Evolutionary conservation across 352 stramenopile species (phyloP), one percentile per base, ranked within the genome.

Genomic region (Phytopythium montanum): DNA sequence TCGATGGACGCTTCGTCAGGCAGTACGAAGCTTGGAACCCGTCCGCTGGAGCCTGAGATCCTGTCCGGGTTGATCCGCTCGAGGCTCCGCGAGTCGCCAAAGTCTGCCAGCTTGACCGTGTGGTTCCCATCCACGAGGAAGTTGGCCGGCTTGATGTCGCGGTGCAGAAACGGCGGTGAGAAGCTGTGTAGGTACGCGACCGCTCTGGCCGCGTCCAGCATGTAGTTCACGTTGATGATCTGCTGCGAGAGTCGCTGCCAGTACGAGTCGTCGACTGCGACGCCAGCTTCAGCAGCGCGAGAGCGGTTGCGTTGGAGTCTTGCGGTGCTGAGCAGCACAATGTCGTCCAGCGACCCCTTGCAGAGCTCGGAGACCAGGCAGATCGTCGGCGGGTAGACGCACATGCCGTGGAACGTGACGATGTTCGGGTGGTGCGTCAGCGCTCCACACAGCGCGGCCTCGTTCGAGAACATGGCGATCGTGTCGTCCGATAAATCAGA

Each of bases 51-150:
- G 23, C 19, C 13, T 55, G 31, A 25, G 14, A 41, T 10, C 16
- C 18, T 19, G 10, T 26, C 29, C 12, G n/a, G 18, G 14, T 66
- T 29, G 16, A 19, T 50, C 4, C 61, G 57, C 8, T 70, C 60
- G 8, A 79, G 54, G 19, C 57, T 72, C 12, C 75, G 64, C 14
- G 75, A 85, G 19, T 90, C 79, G 3, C 87, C 87, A 62, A 95
- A 94, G 64, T 95, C 83, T 29, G 75, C 82, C 13, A 94, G 75
- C 55, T 95, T 95, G n/a, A 88, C 76, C 12, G 68, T 75, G 55
- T 71, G 68, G 28, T 77, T 70, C 0, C 64, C 57, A 18, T 85
- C 70, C 5, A 96, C 73, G 18, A 95, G 76, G 57, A 96, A 95
- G 59, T 95, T 97, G 0, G 75, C 68, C 3, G 80, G 80, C 26